These are phyloP conservation scores for grape (Vitis vinifera) DNA, from an alignment of 164 flowering plant species.

Conservation along the genomic window ASM3070453v1 NC_081822.1:3847501-3848000, in stretches of 20 bases:
- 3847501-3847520: neutral
- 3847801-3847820: constrained; percentile 72
- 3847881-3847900: neutral
- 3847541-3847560: constrained; percentile 27
- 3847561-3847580: constrained; percentile 37
- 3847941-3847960: constrained; percentile 84
- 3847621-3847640: constrained; percentile 87
- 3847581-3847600: constrained; percentile 94
- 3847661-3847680: constrained; percentile 94
- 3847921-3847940: constrained; percentile 49
- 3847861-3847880: neutral
- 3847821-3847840: neutral
- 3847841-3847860: neutral
- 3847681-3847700: constrained; percentile 48
- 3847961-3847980: constrained; percentile 80
- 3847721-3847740: neutral
- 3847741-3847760: constrained; percentile 5
- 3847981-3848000: constrained; percentile 76
- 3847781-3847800: constrained; percentile 95
- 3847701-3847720: neutral
- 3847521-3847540: no score
- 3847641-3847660: constrained; percentile 96
- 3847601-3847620: constrained; percentile 93
- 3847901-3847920: neutral
- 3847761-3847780: constrained; percentile 65